Evolutionary conservation across 371 early-diverging fungal genomes (phyloP), one percentile per base, ranked within the genome.

Genomic region (Rhizopus arrhizus): DNA sequence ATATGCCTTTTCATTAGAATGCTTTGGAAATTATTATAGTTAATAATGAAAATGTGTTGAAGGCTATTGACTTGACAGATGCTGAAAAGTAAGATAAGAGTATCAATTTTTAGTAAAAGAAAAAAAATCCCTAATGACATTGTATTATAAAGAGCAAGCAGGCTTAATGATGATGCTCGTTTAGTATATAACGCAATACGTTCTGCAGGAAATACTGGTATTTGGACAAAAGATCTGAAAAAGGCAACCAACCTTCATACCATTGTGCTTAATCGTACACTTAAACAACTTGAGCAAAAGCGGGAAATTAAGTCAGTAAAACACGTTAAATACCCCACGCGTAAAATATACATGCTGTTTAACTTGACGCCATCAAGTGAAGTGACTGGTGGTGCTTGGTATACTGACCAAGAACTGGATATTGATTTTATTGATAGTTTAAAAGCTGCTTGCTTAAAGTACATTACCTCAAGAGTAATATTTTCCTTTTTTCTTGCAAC

Each of bases 321-420:
- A 62, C 92, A 93, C 10, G 90, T 98, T 66, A 99, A 99, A 89
- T 83, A 82, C 66, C 91, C 95, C 1, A 92, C 93, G 10, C 87
- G 92, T 59, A 97, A 97, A 62, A 82, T 95, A 31, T 99, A 98
- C 76, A 96, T 99, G 94, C 81, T 98, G 22, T 90, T 78, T 57
- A 91, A 95, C 56, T 52, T 93, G 47, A 85, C 86, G 0, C 98
- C 99, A 3, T 94, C 96, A 10, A 88, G 87, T 33, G 97, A 97
- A 64, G 83, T 99, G 10, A 96, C 97, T 28, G 99, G 99, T 65
- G 98, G 99, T 15, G 90, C 94, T 28, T 99, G 97, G 96, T 99
- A 92, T 72, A 95, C 92, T 1, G 97, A 98, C 74, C 92, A 96
- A 64, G 97, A 96, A 61, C 78, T 99, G 62, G 99, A 99, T 80